phyloP scores from a whole-genome alignment of 306 rosid species.

The Quercus cerris region DNA sequence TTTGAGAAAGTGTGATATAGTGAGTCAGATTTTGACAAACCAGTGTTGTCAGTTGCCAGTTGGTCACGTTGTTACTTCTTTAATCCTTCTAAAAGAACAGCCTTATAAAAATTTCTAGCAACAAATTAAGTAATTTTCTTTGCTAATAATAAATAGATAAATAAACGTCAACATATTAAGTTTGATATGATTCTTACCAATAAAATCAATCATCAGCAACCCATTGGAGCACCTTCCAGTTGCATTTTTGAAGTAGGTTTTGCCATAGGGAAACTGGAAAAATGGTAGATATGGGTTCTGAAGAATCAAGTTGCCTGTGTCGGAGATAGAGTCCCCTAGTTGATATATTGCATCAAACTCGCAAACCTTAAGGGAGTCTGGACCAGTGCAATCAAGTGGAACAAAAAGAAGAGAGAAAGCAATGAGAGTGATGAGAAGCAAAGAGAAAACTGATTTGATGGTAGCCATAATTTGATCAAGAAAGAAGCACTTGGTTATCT shows the following conservation, averaged over 20 bases:
- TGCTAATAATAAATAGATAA: background rate
- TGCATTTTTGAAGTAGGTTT: constrained; percentile 9
- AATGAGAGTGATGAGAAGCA: background rate
- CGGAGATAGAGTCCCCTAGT: constrained; percentile 11
- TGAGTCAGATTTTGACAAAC: too few species aligned
- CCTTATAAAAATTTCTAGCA: too few species aligned
- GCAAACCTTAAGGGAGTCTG: background rate
- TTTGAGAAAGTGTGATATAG: too few species aligned
- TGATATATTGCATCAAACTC: background rate
- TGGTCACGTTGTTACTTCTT: too few species aligned
- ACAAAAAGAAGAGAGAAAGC: background rate
- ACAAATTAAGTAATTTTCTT: too few species aligned
- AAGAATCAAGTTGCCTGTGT: background rate
- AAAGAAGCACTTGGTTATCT: background rate
- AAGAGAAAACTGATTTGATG: background rate
- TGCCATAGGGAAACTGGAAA: constrained; percentile 6
- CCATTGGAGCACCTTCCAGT: constrained; percentile 17
- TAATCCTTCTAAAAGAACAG: too few species aligned
- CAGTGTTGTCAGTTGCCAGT: too few species aligned
- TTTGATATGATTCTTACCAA: background rate
- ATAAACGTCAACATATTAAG: background rate
- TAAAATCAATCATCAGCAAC: constrained; percentile 6
- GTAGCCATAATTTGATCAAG: background rate
- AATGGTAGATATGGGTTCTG: constrained; percentile 8
- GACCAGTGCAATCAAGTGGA: background rate